These are phyloP conservation scores for Synchytrium microbalum DNA, from an alignment of 371 early-diverging fungal genomes.

Conservation along the genomic window DNA sequence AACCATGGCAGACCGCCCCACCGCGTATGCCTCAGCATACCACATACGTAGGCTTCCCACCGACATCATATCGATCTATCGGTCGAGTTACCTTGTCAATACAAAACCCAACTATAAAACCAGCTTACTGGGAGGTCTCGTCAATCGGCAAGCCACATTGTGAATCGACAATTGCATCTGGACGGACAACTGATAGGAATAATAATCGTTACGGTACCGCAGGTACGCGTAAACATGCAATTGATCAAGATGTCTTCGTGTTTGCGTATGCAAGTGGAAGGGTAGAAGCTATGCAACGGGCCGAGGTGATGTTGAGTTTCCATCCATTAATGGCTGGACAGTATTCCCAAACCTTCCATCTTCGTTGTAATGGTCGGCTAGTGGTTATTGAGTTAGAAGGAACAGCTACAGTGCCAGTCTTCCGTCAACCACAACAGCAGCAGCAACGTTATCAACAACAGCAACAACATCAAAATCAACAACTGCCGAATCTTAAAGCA, in stretches of 20 bases:
- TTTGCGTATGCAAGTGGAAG: background rate
- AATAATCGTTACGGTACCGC: too few species aligned
- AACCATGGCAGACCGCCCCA: background rate
- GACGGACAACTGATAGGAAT: background rate
- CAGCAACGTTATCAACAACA: background rate
- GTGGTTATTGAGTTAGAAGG: background rate
- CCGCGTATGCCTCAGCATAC: background rate
- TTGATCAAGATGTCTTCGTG: background rate
- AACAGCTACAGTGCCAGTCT: background rate
- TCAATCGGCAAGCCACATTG: background rate
- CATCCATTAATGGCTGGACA: background rate
- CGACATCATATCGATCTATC: background rate
- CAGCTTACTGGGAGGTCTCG: background rate
- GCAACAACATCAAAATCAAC: constrained; percentile 1
- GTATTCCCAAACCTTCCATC: constrained; percentile 1
- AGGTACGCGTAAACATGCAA: background rate
- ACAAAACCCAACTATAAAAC: background rate
- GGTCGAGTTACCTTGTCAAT: background rate
- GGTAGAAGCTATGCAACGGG: background rate
- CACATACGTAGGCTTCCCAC: background rate
- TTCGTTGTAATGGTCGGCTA: background rate
- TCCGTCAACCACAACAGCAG: background rate
- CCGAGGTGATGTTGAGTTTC: background rate
- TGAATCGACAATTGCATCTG: background rate
- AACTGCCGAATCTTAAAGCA: too few species aligned